These are phyloP conservation scores for Botrytis byssoidea DNA, from an alignment of 2,329 filamentous ascomycete genomes.

Conservation along the genomic window DNA sequence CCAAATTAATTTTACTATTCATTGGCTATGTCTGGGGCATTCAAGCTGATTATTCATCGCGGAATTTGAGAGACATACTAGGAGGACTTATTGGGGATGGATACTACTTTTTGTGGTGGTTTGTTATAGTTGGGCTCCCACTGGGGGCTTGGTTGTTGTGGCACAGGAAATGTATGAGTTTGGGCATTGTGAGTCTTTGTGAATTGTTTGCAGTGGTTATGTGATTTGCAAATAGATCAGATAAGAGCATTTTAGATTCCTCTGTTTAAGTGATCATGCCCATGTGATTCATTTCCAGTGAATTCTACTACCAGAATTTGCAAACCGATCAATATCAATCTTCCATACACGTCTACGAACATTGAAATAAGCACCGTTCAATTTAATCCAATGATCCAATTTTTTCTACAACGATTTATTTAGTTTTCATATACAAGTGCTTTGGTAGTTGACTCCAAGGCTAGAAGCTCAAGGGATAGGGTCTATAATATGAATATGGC, in stretches of 20 bases:
- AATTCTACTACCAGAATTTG: background rate
- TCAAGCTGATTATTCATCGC: background rate
- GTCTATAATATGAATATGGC: background rate
- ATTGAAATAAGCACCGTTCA: background rate
- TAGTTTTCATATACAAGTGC: background rate
- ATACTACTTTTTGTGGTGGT: background rate
- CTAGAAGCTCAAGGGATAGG: background rate
- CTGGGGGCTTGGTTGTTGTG: background rate
- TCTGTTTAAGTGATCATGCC: background rate
- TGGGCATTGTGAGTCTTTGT: background rate
- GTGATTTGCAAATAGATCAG: background rate
- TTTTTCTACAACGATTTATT: background rate
- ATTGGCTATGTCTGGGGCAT: background rate
- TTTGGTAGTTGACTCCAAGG: background rate
- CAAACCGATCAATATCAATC: background rate
- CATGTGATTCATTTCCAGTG: background rate
- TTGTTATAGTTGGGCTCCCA: background rate
- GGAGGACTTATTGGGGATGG: background rate
- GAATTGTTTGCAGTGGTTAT: background rate
- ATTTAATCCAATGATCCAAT: background rate
- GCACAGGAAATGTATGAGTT: conserved; percentile 9
- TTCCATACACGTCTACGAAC: background rate
- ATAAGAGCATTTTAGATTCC: background rate
- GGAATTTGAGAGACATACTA: conserved; percentile 6
- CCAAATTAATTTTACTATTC: background rate